Base-by-base conservation (phyloP, 2,329 filamentous ascomycete genomes). In the Cladosporium velox region DNA sequence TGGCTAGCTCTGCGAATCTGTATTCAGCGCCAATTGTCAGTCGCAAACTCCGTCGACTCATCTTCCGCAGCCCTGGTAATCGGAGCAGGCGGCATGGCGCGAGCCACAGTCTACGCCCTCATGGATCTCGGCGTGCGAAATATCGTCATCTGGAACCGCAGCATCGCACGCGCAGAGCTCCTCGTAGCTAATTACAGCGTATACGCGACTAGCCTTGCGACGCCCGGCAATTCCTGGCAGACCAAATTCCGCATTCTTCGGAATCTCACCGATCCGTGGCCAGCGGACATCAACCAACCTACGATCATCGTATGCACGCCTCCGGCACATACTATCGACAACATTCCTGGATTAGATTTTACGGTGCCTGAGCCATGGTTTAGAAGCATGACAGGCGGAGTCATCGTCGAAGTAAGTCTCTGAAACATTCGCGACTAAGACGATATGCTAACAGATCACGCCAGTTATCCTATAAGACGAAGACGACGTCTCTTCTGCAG, bases 1-100 rank as follows among this genome's bases (percentile, higher is more conserved):
- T 92, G 90, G 87, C 87, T 91, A 41, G 90, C 90, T 7, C 90
- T 92, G 52, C 81, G 87, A 64, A 88, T 88, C 7, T 91, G 88
- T 72, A 85, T 92, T 55, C 84, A 87, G 8, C 83, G 89, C 30
- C 89, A 89, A 1, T 80, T 91, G 2, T 91, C 89, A 1, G 89
- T 90, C 0, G 87, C 88, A 10, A 85, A 85, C 67, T 81, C 82
- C 0, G 83, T 52, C 11, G 52, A 30, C 24, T 14, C 28, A 0
- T 18, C n/a, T 3, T 26, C 47, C n/a, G 35, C 44, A 32, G 64
- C 57, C 7, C 60, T 82, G 15, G 74, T 82, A 10, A 73, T 81
- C 18, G 80, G 79, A 0, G 79, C 79, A 0, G 79, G 80, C 3
- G 80, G 80, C 5, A 79, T 79, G 0, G 76, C 77, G 11, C 74